phyloP scores from a whole-genome alignment of 768 basidiomycete species.

The Lactarius tabidus region DNA sequence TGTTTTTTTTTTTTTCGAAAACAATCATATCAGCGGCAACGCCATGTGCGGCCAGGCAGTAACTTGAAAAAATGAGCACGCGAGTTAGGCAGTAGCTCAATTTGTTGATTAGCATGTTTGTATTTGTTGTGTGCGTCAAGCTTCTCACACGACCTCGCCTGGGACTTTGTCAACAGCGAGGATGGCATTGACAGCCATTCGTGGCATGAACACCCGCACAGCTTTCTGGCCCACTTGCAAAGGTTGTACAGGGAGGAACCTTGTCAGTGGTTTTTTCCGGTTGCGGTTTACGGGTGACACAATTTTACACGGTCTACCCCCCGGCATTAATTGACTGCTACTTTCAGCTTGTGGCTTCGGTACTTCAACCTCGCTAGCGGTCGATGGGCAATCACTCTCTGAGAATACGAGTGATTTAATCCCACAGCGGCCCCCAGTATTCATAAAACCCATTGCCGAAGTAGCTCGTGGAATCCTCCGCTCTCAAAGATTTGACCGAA shows the following conservation, averaged over 20 bases:
- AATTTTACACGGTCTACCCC: background rate
- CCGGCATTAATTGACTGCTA: background rate
- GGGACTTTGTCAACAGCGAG: background rate
- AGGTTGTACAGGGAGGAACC: background rate
- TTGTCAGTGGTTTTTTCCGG: background rate
- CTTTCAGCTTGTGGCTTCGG: background rate
- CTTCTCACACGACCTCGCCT: background rate
- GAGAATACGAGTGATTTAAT: background rate
- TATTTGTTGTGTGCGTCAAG: background rate
- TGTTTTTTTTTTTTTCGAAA: too few species aligned
- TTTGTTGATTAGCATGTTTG: background rate
- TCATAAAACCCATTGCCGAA: background rate
- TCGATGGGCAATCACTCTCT: background rate
- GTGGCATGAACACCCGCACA: background rate
- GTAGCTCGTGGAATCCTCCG: background rate
- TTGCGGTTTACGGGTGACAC: conserved; percentile 3
- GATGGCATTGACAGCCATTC: background rate
- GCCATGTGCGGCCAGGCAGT: background rate
- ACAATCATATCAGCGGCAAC: background rate
- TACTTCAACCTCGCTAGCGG: background rate
- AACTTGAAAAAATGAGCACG: background rate
- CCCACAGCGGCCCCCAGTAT: background rate
- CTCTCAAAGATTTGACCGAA: conserved; percentile 14
- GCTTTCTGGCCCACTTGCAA: background rate
- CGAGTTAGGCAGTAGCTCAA: too few species aligned